Evolutionary conservation across 2,329 filamentous ascomycete genomes (phyloP).

Genomic region (Geosmithia morbida): DNA sequence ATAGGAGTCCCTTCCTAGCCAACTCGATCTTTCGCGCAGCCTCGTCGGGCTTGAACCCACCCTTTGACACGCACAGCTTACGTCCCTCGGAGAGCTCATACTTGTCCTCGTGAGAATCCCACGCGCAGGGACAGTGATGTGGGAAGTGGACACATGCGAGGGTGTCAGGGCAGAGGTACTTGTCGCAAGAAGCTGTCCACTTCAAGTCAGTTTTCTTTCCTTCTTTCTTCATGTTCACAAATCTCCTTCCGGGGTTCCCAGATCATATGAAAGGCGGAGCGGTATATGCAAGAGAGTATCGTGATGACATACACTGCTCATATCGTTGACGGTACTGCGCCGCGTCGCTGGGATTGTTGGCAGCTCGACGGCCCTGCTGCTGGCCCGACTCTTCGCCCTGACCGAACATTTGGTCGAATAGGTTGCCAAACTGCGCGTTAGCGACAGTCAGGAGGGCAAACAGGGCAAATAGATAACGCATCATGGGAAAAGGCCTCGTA

Average conservation of each 20-base stretch:
- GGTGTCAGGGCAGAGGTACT: conserved; percentile 89
- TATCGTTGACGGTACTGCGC: conserved; percentile 63
- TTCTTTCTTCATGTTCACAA: too few relatives aligned
- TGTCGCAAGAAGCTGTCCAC: conserved; percentile 61
- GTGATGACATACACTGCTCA: conserved; percentile 40
- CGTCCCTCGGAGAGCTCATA: conserved; percentile 59
- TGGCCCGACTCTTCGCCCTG: conserved; percentile 28
- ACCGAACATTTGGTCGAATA: conserved; percentile 97
- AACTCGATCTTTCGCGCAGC: conserved; percentile 64
- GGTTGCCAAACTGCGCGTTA: conserved; percentile 69
- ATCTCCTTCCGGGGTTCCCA: too few relatives aligned
- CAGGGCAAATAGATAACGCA: conserved; percentile 24
- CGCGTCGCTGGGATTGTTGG: conserved; percentile 73
- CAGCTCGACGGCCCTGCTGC: conserved; percentile 27
- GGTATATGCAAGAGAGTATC: not conserved
- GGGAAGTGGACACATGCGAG: conserved; percentile 92
- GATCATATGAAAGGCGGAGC: too few relatives aligned
- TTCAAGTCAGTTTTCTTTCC: not conserved
- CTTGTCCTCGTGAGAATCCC: conserved; percentile 63
- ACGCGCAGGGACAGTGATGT: conserved; percentile 91
- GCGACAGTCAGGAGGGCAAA: conserved; percentile 47
- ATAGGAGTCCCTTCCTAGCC: conserved; percentile 65
- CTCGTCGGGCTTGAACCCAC: conserved; percentile 59
- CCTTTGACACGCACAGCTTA: conserved; percentile 59
- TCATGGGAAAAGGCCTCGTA: conserved; percentile 6